Evolutionary conservation across 305 asterid species (phyloP), one percentile per base, ranked within the genome.

Genomic region (Rubia occidens): DNA sequence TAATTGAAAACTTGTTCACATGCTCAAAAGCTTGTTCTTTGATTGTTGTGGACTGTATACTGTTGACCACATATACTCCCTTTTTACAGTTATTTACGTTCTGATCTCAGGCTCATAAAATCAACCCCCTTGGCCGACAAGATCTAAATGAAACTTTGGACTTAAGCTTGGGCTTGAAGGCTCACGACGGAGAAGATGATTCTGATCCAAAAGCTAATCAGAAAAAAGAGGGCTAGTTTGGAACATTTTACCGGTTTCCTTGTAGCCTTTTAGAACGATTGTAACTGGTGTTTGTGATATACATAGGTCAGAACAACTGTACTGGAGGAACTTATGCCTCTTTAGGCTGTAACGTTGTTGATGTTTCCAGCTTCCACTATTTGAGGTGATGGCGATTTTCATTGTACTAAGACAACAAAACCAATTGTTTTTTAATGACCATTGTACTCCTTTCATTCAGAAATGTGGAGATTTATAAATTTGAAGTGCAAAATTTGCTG

Each of bases 71-170:
- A 29, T 29, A 29, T 29, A 29, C 32, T n/a, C n/a, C n/a, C 32
- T 29, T 29, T 29, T 24, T 1, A 39, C 26, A 11, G 40, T 47
- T 15, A 56, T 13, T 54, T 26, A 29, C 10, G 37, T 64, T 72
- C 62, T 40, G 60, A 37, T 77, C 17, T 20, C 84, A 86, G 93
- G 90, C 71, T 26, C 67, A 67, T 3, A 82, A 77, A 72, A 75
- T 67, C 66, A 79, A 75, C 74, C 80, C 78, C 42, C 68, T 74
- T 29, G 83, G 80, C 80, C 77, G 88, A 60, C 96, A 80, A 39
- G 96, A 89, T 83, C 85, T 89, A 79, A 92, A 89, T 20, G 91
- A 82, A 78, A 82, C 92, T 2, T 74, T 88, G 81, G 95, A 87
- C 75, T 80, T 89, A 85, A 88, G 95, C 72, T 72, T 89, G 81